Base-by-base conservation (phyloP, 257 asterid species). In the Nicotiana tabacum region DNA sequence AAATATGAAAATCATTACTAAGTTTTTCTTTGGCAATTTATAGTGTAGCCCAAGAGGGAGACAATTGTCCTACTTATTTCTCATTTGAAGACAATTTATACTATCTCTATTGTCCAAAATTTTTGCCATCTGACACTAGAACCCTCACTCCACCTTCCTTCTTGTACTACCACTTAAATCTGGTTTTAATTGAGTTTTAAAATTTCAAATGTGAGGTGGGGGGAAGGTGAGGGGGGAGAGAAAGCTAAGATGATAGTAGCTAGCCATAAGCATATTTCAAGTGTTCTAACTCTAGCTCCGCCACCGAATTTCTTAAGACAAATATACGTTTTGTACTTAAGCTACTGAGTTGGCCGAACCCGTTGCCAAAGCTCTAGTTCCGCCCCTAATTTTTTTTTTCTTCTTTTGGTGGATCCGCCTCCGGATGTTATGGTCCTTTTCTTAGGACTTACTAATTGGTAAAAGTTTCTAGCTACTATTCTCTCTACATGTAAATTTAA, bases 21-120 rank as follows among this genome's bases (percentile, higher is more conserved):
- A 61, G 64, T 51, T 64, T 58, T 76, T 29, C 46, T 76, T 76
- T 51, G 65, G 64, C 29, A 51, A 76, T 76, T 51, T 51, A 27
- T 51, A 9, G 51, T 76, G 80, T 76, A 51, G 65, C 80, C 64
- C 80, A 76, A 51, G 29, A 76, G 17, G 80, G 80, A 51, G 80
- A 76, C 80, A 76, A 51, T 51, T 76, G 62, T 62, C 80, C 80
- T 51, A 76, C 80, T 51, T 74, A 74, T 76, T 51, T 27, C 80
- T 29, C 80, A 76, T 76, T 76, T 51, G 80, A 29, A 51, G 46
- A 76, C 46, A 76, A 51, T 51, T 4, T 13, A 53, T 15, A 53
- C 18, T 11, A 0, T 11, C 4, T 13, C 27, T 35, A 13, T 51
- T 51, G 29, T 76, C 65, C 43, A 76, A 76, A 76, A 76, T 8